Evolutionary conservation across 202 grass and related monocot genomes (phyloP).

Genomic region (Carex sylvatica): DNA sequence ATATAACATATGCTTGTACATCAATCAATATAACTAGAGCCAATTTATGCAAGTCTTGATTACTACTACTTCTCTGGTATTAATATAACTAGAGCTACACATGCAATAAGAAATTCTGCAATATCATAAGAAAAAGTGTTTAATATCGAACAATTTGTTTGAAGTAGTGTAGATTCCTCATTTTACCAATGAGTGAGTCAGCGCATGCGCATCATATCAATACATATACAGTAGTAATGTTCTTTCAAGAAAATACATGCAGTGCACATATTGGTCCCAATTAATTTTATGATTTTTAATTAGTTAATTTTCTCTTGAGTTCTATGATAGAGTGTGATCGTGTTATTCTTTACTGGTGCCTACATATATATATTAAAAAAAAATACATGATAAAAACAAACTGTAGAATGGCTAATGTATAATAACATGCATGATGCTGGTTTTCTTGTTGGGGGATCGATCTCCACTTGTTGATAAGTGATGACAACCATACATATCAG

Average conservation of each 20-base stretch:
- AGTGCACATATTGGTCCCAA: not conserved
- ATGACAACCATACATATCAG: not conserved
- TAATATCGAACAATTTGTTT: not conserved
- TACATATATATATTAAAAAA: not conserved
- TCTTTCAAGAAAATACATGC: too few relatives aligned
- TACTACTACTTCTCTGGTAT: not conserved
- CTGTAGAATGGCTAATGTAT: too few relatives aligned
- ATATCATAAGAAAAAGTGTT: not conserved
- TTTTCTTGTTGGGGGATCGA: not conserved
- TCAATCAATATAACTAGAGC: too few relatives aligned
- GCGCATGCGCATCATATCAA: not conserved
- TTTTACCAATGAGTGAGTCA: not conserved
- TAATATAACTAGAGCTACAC: not conserved
- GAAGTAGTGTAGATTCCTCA: not conserved
- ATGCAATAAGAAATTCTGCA: too few relatives aligned
- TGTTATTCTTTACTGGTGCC: not conserved
- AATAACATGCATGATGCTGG: not conserved
- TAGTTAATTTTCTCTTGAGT: not conserved
- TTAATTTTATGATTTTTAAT: not conserved
- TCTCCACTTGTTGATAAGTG: not conserved
- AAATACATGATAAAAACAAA: not conserved
- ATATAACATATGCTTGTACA: not conserved
- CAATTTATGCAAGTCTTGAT: not conserved
- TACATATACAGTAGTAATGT: not conserved
- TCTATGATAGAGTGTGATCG: too few relatives aligned